A percentile compares a stretch with the other conserved stretches of the same genome.
phyloP scores from a whole-genome alignment of 2,329 filamentous ascomycete species.

The Trichoderma semiorbis region DNA sequence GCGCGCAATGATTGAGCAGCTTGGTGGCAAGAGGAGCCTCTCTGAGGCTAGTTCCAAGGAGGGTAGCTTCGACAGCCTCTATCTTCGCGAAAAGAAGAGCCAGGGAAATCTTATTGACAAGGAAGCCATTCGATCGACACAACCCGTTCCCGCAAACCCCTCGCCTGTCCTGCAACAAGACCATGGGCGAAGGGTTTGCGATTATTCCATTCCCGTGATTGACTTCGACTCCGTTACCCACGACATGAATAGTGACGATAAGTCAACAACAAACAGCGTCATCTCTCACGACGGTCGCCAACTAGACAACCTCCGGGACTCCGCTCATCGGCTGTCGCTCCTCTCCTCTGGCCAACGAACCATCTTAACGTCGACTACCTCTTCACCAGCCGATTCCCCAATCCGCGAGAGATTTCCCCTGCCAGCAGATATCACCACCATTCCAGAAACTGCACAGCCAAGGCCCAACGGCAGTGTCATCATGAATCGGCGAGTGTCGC shows the following conservation, averaged over 20 bases:
- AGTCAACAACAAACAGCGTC: constrained; percentile 55
- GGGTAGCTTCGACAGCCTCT: constrained; percentile 32
- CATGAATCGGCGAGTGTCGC: constrained; percentile 48
- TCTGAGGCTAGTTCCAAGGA: constrained; percentile 50
- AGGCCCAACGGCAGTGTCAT: constrained; percentile 54
- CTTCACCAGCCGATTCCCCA: constrained; percentile 57
- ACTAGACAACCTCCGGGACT: constrained; percentile 56
- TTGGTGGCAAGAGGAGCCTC: constrained; percentile 63
- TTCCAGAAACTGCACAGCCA: constrained; percentile 36
- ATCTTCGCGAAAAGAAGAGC: constrained; percentile 39
- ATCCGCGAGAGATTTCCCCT: constrained; percentile 47
- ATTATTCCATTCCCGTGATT: constrained; percentile 18
- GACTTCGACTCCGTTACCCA: constrained; percentile 28
- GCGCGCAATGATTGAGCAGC: constrained; percentile 64
- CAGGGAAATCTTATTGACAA: constrained; percentile 47
- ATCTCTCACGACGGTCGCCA: constrained; percentile 57
- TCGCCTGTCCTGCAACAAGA: constrained; percentile 19
- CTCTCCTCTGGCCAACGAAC: constrained; percentile 61
- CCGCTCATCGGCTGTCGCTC: constrained; percentile 54
- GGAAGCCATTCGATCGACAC: constrained; percentile 47
- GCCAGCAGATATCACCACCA: constrained; percentile 22
- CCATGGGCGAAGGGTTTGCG: constrained; percentile 13
- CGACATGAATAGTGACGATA: constrained; percentile 49
- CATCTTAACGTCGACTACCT: constrained; percentile 55
- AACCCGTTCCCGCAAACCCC: constrained; percentile 22